Conservation (phyloP, 2,329 filamentous ascomycete genomes). For the Nemania serpens region DNA sequence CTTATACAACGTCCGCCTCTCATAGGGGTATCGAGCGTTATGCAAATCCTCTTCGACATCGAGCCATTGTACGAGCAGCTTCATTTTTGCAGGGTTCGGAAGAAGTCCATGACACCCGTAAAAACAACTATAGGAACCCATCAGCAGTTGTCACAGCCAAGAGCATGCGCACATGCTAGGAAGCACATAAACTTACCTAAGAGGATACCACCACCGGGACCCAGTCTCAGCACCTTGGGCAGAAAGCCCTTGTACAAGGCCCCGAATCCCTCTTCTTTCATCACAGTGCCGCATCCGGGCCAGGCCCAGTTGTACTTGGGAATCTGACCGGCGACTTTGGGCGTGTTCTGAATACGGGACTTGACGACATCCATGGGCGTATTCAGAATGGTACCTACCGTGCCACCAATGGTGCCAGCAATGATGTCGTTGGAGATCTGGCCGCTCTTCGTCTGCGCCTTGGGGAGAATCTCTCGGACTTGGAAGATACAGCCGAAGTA, state of each 20-base stretch:
- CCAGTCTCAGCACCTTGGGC: conserved; percentile 83
- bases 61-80: conserved; percentile 9
- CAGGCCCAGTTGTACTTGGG: conserved; percentile 99
- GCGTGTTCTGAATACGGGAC: conserved; percentile 93
- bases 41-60: conserved; percentile 1
- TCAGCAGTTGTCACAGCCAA: conserved; percentile 2
- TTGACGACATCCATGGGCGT: conserved; percentile 72
- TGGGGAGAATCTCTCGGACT: conserved; percentile 81
- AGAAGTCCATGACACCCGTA: conserved; percentile 36
- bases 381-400: conserved; percentile 86
- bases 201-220: conserved; percentile 62
- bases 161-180: neutral
- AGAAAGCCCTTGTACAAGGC: conserved; percentile 98
- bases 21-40: conserved; percentile 26
- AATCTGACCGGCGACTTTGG: conserved; percentile 76
- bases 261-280: conserved; percentile 88
- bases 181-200: conserved; percentile 50
- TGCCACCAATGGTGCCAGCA: conserved; percentile 86
- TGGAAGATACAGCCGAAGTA: conserved; percentile 97
- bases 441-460: conserved; percentile 75
- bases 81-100: conserved; percentile 29
- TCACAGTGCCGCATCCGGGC: conserved; percentile 82
- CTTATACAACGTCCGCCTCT: conserved; percentile 20
- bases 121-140: conserved; percentile 26
- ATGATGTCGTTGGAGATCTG: conserved; percentile 88